Conservation (phyloP, 495 filamentous ascomycete species). For the Xylaria bambusicola region DNA sequence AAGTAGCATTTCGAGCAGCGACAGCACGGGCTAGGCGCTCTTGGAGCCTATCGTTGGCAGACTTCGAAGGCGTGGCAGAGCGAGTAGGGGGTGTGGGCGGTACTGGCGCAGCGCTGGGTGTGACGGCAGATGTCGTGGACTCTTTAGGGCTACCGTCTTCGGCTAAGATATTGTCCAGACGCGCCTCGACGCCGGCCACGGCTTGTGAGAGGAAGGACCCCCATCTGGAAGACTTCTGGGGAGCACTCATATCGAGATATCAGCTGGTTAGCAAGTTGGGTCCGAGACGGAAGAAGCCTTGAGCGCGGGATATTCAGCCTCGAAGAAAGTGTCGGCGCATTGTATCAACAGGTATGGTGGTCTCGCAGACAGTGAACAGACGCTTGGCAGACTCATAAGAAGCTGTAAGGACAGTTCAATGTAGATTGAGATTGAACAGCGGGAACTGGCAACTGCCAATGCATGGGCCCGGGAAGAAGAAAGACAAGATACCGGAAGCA, state of each 20-base stretch:
- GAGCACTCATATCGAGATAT: conserved; percentile 36
- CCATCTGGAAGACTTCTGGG: conserved; percentile 60
- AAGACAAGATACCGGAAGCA: background rate
- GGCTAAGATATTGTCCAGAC: conserved; percentile 86
- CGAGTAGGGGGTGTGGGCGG: conserved; percentile 20
- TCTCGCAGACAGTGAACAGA: background rate
- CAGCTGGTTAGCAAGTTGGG: background rate
- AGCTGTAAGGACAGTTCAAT: conserved; percentile 14
- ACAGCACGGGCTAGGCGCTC: conserved; percentile 73
- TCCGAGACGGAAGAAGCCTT: conserved; percentile 9
- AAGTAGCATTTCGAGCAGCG: conserved; percentile 47
- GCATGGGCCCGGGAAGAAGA: background rate
- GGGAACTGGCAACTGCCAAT: background rate
- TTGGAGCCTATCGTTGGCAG: conserved; percentile 76
- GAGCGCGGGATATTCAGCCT: background rate
- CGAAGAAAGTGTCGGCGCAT: conserved; percentile 31
- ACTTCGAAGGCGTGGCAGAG: conserved; percentile 43
- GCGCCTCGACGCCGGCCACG: conserved; percentile 90
- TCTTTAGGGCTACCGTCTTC: conserved; percentile 57
- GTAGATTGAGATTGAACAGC: background rate
- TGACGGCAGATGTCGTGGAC: conserved; percentile 31
- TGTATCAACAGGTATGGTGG: conserved; percentile 13
- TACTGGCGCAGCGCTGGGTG: conserved; percentile 13
- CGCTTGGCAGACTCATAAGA: background rate
- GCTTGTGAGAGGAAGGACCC: conserved; percentile 88